Conservation (phyloP, 768 basidiomycete genomes). For the Serendipita sp. region DNA sequence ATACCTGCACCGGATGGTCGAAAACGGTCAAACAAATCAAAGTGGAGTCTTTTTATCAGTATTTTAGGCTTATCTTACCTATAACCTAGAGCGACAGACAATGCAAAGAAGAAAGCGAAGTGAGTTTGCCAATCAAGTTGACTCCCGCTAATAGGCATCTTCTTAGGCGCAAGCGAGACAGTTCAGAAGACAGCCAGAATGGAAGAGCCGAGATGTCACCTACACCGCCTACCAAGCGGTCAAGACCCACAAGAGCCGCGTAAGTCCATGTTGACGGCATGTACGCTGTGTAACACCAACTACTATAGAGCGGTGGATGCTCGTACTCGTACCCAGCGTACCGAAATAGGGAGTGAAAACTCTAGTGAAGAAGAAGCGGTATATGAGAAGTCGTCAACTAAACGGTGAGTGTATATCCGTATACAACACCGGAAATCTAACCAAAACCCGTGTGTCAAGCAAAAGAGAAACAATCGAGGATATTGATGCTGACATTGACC, state of each 20-base stretch:
- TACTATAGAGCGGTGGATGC: background rate
- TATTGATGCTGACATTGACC: slow-evolving; percentile 4
- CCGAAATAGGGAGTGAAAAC: background rate
- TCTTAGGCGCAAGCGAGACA: slow-evolving; percentile 9
- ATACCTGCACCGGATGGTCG: slow-evolving; percentile 26
- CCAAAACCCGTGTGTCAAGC: background rate
- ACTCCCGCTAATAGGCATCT: background rate
- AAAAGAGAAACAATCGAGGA: slow-evolving; percentile 4
- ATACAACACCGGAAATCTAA: background rate
- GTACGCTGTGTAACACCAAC: background rate
- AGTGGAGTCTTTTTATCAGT: background rate
- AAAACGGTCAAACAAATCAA: slow-evolving; percentile 19
- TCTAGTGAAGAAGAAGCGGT: background rate
- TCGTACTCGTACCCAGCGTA: background rate
- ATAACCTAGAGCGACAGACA: background rate
- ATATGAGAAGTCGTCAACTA: background rate
- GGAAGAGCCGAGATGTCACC: background rate
- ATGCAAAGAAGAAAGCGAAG: slow-evolving; percentile 8
- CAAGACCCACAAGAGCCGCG: background rate
- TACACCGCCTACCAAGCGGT: slow-evolving; percentile 1
- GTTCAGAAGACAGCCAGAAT: slow-evolving; percentile 26
- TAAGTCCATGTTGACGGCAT: background rate
- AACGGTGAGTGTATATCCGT: background rate
- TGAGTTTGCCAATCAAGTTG: background rate
- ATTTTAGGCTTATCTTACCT: background rate